Evolutionary conservation across 78 protist species (phyloP).

Genomic region (Bigelowiella natans): DNA sequence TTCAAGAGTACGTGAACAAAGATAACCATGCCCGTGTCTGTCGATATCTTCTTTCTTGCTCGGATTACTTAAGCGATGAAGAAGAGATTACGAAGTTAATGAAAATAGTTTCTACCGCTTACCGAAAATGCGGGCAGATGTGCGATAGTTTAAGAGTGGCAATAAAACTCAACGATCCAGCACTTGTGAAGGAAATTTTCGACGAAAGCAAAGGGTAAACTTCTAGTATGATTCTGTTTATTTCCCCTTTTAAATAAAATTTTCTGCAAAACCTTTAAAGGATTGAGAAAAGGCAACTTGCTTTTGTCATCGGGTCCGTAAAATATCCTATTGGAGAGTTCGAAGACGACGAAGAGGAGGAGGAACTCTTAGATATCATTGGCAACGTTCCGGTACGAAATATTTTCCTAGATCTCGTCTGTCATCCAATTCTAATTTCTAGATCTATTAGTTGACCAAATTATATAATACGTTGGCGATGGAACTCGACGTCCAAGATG

Average conservation of each 20-base stretch:
- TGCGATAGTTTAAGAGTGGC: constrained; percentile 36
- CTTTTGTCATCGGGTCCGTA: not conserved
- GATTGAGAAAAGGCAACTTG: not conserved
- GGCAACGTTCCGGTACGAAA: not conserved
- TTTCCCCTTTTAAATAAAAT: no score
- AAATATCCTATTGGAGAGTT: not conserved
- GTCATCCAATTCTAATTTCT: not conserved
- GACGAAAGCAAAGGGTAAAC: not conserved
- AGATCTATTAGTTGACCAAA: constrained; percentile 16
- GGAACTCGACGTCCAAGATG: constrained; percentile 83
- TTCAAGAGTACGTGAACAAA: constrained; percentile 45
- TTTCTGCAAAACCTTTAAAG: not conserved
- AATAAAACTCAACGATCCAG: not conserved
- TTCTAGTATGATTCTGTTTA: not conserved
- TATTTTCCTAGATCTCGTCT: not conserved
- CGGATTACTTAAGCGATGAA: constrained; percentile 63
- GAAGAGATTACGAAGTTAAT: constrained; percentile 55
- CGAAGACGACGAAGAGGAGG: not conserved
- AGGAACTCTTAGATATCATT: not conserved
- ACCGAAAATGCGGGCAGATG: not conserved
- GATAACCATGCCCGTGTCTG: constrained; percentile 61
- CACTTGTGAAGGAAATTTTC: not conserved
- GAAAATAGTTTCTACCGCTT: constrained; percentile 4
- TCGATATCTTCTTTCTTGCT: constrained; percentile 61
- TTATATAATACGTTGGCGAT: constrained; percentile 64